Percentiles rank a stretch among this genome's conserved stretches.
Evolutionary conservation across 2,329 filamentous ascomycete genomes (phyloP).

Genomic region (Fusarium transvaalense): DNA sequence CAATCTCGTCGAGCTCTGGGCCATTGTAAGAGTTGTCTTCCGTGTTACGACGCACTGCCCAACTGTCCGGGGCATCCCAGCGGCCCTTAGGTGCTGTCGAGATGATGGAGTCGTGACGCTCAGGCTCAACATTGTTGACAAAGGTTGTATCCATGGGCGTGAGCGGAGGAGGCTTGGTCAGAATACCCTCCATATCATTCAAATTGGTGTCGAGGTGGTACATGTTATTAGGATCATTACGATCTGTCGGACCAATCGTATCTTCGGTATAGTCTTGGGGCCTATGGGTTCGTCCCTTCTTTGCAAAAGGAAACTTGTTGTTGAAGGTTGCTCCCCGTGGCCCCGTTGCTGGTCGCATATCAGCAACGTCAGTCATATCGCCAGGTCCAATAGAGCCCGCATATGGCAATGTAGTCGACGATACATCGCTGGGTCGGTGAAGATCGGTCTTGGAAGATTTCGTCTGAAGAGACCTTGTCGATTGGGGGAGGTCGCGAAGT

Average conservation of each 20-base stretch:
- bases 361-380: constrained; percentile 47
- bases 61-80: constrained; percentile 97
- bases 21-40: constrained; percentile 72
- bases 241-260: constrained; percentile 71
- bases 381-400: constrained; percentile 49
- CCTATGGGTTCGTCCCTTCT: constrained; percentile 64
- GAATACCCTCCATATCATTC: constrained; percentile 90
- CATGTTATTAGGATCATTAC: constrained; percentile 69
- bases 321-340: constrained; percentile 67
- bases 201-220: constrained; percentile 90
- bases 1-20: constrained; percentile 76
- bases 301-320: constrained; percentile 73
- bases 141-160: constrained; percentile 75
- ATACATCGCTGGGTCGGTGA: constrained; percentile 53
- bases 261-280: constrained; percentile 68
- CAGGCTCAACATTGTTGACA: constrained; percentile 59
- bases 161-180: constrained; percentile 77
- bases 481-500: constrained; percentile 64
- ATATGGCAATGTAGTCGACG: constrained; percentile 55
- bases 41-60: constrained; percentile 84
- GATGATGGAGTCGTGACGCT: constrained; percentile 54
- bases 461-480: constrained; percentile 65
- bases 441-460: constrained; percentile 65
- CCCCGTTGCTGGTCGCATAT: constrained; percentile 43
- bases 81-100: constrained; percentile 64